phyloP scores from a whole-genome alignment of 345 rosid genomes.

The Cochlearia excelsa region DNA sequence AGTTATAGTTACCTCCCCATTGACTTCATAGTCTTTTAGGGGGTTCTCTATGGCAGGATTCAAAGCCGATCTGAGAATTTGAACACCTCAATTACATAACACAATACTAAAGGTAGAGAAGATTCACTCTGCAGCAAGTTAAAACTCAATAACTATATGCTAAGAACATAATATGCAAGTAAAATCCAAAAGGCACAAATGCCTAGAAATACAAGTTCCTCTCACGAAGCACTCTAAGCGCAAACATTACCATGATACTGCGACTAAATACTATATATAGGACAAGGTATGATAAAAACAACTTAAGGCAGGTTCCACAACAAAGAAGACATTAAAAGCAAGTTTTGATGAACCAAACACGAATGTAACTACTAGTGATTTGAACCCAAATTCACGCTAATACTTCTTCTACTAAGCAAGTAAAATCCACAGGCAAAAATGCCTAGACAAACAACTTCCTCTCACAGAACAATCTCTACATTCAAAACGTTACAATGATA shows the following conservation, averaged over 20 bases:
- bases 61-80: conserved; percentile 51
- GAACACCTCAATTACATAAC: conserved; percentile 24
- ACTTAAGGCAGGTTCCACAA: neutral
- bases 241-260: no score
- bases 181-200: no score
- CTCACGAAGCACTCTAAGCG: no score
- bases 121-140: neutral
- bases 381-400: neutral
- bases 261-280: neutral
- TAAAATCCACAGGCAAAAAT: neutral
- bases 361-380: neutral
- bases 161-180: no score
- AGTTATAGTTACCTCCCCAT: conserved; percentile 66
- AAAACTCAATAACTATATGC: no score
- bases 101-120: conserved; percentile 8
- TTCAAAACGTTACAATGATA: no score
- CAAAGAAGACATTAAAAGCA: neutral
- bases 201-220: no score
- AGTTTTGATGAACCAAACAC: neutral
- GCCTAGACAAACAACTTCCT: neutral
- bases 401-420: neutral
- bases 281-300: neutral
- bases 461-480: neutral
- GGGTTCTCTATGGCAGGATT: conserved; percentile 55
- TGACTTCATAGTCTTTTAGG: conserved; percentile 70